These are phyloP conservation scores for slime mould (Dictyostelium discoideum) DNA, from an alignment of 78 protist genomes.

Conservation along the genomic window dicty_2.7 NC_007088.5:5415001-5415500, in stretches of 20 bases:
- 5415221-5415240: constrained; percentile 36
- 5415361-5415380: constrained; percentile 48
- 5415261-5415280: constrained; percentile 24
- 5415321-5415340: neutral
- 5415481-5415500: constrained; percentile 2
- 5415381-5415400: constrained; percentile 5
- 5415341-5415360: neutral
- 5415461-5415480: constrained; percentile 53
- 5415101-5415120: constrained; percentile 90
- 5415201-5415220: neutral
- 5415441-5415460: constrained; percentile 27
- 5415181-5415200: constrained; percentile 36
- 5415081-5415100: constrained; percentile 92
- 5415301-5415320: neutral
- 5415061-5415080: constrained; percentile 93
- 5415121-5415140: constrained; percentile 55
- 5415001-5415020: constrained; percentile 95
- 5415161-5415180: constrained; percentile 53
- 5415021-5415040: constrained; percentile 90
- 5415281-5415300: neutral
- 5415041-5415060: constrained; percentile 88
- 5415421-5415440: constrained; percentile 30
- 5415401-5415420: neutral
- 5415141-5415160: constrained; percentile 23
- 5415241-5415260: constrained; percentile 18